Percentiles rank a stretch among this genome's conserved stretches.
Conservation (phyloP, 805 yeast genomes). For the Spathaspora passalidarum region DNA sequence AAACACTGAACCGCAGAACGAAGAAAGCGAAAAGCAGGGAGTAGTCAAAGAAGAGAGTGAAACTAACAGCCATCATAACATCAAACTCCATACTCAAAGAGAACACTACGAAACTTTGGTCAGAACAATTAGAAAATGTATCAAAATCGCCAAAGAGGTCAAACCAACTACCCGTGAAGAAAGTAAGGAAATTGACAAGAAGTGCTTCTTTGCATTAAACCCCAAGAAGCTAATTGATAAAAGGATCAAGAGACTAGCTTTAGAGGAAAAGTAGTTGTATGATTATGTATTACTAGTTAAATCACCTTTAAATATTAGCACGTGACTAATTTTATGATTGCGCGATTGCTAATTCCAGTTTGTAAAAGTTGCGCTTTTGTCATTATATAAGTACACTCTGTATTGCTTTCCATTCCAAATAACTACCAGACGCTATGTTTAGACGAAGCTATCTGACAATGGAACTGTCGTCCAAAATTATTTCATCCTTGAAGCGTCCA, state of each 20-base stretch:
- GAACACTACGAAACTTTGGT: slow-evolving; percentile 45
- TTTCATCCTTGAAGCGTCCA: slow-evolving; percentile 36
- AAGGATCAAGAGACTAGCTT: slow-evolving; percentile 24
- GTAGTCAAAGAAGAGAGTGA: slow-evolving; percentile 7
- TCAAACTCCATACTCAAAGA: slow-evolving; percentile 8
- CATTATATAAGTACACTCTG: too few relatives aligned
- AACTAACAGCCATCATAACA: slow-evolving; percentile 33
- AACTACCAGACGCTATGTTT: not conserved
- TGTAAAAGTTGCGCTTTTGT: not conserved
- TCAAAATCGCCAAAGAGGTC: slow-evolving; percentile 39
- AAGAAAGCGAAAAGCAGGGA: slow-evolving; percentile 9
- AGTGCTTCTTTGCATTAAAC: slow-evolving; percentile 58
- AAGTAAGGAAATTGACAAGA: slow-evolving; percentile 60
- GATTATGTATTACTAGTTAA: not conserved
- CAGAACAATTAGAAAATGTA: slow-evolving; percentile 47
- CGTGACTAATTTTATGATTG: not conserved
- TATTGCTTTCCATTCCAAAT: too few relatives aligned
- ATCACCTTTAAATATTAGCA: too few relatives aligned
- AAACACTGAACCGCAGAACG: slow-evolving; percentile 6
- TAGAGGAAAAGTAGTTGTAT: not conserved
- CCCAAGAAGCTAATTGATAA: slow-evolving; percentile 54
- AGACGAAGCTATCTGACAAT: slow-evolving; percentile 7
- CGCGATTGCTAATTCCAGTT: not conserved
- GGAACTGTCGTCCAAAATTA: slow-evolving; percentile 2
- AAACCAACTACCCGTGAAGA: slow-evolving; percentile 55